These are phyloP conservation scores for Simplicillium aogashimaense DNA, from an alignment of 2,329 filamentous ascomycete genomes.

Conservation along the genomic window DNA sequence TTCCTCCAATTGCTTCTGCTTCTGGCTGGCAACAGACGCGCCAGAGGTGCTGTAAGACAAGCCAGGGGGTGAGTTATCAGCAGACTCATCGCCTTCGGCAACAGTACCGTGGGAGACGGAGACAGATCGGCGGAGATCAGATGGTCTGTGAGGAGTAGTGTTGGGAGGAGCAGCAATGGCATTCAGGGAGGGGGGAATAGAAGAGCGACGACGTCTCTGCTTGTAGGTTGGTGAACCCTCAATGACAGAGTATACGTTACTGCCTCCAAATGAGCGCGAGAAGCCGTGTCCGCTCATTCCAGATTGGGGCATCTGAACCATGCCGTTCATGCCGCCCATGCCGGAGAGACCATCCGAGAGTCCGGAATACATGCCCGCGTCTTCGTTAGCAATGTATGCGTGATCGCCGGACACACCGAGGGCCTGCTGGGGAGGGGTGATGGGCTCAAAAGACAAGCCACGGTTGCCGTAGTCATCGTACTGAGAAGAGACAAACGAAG, in stretches of 20 bases:
- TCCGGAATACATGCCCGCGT: constrained; percentile 89
- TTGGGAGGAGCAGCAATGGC: constrained; percentile 57
- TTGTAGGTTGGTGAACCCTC: constrained; percentile 99
- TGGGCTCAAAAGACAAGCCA: constrained; percentile 90
- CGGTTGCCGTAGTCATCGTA: constrained; percentile 97
- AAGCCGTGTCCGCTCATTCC: constrained; percentile 76
- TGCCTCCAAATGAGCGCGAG: constrained; percentile 58
- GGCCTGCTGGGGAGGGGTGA: constrained; percentile 89
- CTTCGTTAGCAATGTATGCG: constrained; percentile 96
- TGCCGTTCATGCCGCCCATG: constrained; percentile 68
- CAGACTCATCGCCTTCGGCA: constrained; percentile 68
- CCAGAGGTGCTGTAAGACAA: constrained; percentile 62
- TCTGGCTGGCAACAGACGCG: constrained; percentile 52
- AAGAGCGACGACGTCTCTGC: constrained; percentile 87
- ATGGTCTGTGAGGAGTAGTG: constrained; percentile 64
- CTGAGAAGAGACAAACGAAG: constrained; percentile 96
- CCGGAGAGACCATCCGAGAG: constrained; percentile 76
- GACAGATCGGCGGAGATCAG: constrained; percentile 83
- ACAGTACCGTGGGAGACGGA: constrained; percentile 79
- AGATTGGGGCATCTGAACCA: constrained; percentile 84
- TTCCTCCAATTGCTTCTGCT: constrained; percentile 72
- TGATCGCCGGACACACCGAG: constrained; percentile 76
- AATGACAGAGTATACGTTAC: constrained; percentile 89
- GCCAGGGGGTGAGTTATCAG: constrained; percentile 69
- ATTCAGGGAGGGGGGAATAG: constrained; percentile 71